Conservation (phyloP, 306 rosid genomes). For the Pyrus communis region DNA sequence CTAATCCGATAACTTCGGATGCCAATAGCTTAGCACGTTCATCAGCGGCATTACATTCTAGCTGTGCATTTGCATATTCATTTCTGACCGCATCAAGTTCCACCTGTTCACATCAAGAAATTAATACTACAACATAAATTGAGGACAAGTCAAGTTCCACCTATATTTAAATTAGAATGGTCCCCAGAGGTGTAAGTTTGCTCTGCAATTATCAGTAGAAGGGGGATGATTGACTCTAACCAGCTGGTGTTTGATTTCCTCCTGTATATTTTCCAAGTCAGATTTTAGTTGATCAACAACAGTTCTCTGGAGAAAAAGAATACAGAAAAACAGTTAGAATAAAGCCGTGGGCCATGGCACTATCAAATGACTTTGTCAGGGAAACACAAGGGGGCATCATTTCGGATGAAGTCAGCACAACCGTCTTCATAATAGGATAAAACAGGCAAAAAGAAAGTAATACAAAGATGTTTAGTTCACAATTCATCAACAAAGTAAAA, state of each 20-base stretch:
- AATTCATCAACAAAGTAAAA: not conserved
- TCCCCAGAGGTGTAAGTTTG: not conserved
- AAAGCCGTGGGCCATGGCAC: not conserved
- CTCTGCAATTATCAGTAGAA: not conserved
- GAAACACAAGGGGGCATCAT: not conserved
- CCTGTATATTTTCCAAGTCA: conserved; percentile 71
- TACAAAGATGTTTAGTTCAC: not conserved
- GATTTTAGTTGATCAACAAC: conserved; percentile 73
- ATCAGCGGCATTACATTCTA: conserved; percentile 93
- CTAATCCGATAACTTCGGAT: conserved; percentile 91
- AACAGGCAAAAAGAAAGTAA: not conserved
- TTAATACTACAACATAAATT: not conserved
- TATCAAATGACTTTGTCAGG: not conserved
- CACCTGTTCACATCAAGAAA: conserved; percentile 36
- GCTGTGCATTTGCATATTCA: conserved; percentile 73
- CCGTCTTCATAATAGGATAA: not conserved
- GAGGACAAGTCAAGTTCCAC: not conserved
- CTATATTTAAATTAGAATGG: not conserved
- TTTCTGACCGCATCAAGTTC: conserved; percentile 70
- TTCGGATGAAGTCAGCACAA: not conserved
- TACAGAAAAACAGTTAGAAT: conserved; percentile 10
- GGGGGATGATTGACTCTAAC: conserved; percentile 39
- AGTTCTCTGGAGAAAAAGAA: conserved; percentile 50
- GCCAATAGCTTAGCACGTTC: conserved; percentile 94
- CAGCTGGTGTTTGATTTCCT: conserved; percentile 69